Evolutionary conservation across 331 rosid genomes (phyloP), one percentile per base, ranked within the genome.

Genomic region (Acacia pycnantha): DNA sequence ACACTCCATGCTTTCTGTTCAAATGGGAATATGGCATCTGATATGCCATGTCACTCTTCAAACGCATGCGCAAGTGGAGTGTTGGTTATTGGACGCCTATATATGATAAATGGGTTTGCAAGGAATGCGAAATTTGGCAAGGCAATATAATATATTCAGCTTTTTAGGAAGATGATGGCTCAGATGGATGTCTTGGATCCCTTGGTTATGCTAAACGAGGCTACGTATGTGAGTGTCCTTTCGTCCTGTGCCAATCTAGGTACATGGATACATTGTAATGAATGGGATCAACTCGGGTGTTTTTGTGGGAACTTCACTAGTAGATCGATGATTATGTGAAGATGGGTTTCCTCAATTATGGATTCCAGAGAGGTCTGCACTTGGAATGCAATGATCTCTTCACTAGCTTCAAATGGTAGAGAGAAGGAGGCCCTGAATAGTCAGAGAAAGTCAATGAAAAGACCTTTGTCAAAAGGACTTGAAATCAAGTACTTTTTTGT

Each of bases 361-460:
- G 72, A 14, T 24, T 65, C 69, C 24, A 90, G 51, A 79, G 88
- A 87, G 81, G 87, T 89, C 11, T 93, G 97, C 81, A 76, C 91
- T 75, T 93, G 97, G 97, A 94, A 93, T 80, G 95, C 91, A 47
- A 93, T 93, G 95, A 88, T 93, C 70, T 88, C 93, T 76, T 83
- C 92, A 1, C 79, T 91, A 58, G 86, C 97, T 73, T 88, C 91
- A 68, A 88, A 93, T 87, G 89, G 94, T 29, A 83, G 79, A 68
- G 97, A 88, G 46, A 9, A 41, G 79, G 87, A 91, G 64, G 94
- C 94, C 64, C 46, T 91, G 41, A 87, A 86, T 71, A 47, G 0
- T 37, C 41, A 5, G 41, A 37, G 8, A 37, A 37, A 37, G 0
- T 37, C 41, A 37, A 37, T 6, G 41, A 37, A 37, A 37, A 1